Evolutionary conservation across 306 rosid genomes (phyloP).

Genomic region (Hippophae gyantsensis): DNA sequence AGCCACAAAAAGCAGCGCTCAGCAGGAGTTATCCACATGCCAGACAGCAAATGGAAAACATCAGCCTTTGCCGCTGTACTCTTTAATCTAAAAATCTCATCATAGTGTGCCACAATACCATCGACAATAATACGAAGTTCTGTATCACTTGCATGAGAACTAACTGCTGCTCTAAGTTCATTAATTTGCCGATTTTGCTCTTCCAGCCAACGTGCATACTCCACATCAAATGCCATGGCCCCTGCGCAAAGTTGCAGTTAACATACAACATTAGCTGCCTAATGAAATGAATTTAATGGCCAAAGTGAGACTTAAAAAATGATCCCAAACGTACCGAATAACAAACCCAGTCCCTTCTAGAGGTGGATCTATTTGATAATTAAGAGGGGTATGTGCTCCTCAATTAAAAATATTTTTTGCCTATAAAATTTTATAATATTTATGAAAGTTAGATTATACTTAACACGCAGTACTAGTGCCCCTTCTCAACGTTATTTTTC

Average conservation of each 20-base stretch:
- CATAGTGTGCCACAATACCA: slow-evolving; percentile 73
- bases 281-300: slow-evolving; percentile 6
- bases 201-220: slow-evolving; percentile 89
- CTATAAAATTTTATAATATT: too few species aligned
- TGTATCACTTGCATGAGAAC: slow-evolving; percentile 89
- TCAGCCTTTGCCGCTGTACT: slow-evolving; percentile 83
- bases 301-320: slow-evolving; percentile 4
- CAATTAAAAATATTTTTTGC: too few species aligned
- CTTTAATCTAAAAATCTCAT: slow-evolving; percentile 76
- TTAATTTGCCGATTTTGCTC: slow-evolving; percentile 83
- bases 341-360: too few species aligned
- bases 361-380: not conserved
- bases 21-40: slow-evolving; percentile 99
- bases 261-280: slow-evolving; percentile 10
- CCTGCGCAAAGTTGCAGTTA: slow-evolving; percentile 42
- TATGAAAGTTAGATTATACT: too few species aligned
- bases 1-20: slow-evolving; percentile 97
- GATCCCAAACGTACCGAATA: not conserved
- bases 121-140: slow-evolving; percentile 92
- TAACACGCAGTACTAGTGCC: too few species aligned
- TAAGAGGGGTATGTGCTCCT: too few species aligned
- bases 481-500: too few species aligned
- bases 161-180: slow-evolving; percentile 91
- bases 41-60: slow-evolving; percentile 92
- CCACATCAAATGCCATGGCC: slow-evolving; percentile 89